Base-by-base conservation (phyloP, 2,329 filamentous ascomycete species). In the Trichoderma semiorbis region DNA sequence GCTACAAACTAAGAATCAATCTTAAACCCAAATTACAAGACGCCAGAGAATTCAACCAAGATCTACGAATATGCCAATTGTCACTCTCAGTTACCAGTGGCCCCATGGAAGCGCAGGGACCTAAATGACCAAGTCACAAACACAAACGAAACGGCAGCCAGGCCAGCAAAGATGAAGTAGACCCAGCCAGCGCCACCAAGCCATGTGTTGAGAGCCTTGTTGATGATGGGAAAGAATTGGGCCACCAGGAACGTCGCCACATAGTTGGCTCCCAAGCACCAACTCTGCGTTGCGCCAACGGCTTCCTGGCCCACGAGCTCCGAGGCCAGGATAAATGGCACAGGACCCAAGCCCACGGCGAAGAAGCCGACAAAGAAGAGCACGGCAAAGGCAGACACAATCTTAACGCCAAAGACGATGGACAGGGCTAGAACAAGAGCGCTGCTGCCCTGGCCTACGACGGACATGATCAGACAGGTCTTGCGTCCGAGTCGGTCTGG, bases 311-410 rank as follows among this genome's bases (percentile, higher is more conserved):
- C 92, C 1, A 98, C 96, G 3, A 98, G 88, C 81, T 98, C 96
- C 1, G 93, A 95, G 0, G 95, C 92, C 61, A 99, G 87, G 75
- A 98, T 97, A 81, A 98, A 99, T 0, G 96, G 96, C 0, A 99
- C 93, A 0, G 96, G 96, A 0, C 96, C 96, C 0, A 99, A 87
- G 0, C 96, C 96, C 16, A 97, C 88, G 0, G 93, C 96, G 76
- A 98, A 99, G 78, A 92, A 94, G 5, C 89, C 91, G 2, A 98
- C 96, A 77, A 98, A 99, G 30, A 92, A 83, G 12, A 98, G 85
- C 0, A 97, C 94, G 0, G 93, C 90, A 0, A 97, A 78, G 0
- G 94, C 95, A 0, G 94, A 97, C 14, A 98, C 83, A 3, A 93
- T 82, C 77, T 95, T 92, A 75, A 92, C 82, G 30, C 88, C 87